Percentiles rank a stretch among this genome's conserved stretches.
phyloP scores from a whole-genome alignment of 495 filamentous ascomycete species.

The Neurospora africana region DNA sequence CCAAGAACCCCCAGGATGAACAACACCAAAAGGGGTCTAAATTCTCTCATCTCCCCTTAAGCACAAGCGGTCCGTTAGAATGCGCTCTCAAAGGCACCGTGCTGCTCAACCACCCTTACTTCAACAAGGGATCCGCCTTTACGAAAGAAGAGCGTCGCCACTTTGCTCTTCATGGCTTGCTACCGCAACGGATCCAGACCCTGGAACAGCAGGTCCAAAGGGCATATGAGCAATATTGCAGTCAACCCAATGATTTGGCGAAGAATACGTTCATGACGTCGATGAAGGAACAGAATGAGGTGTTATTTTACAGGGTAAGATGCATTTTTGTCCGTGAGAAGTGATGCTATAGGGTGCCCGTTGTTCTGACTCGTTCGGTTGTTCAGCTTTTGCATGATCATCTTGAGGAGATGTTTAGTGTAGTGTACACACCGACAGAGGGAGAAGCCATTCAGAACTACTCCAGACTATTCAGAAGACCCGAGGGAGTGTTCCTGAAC shows the following conservation, averaged over 20 bases:
- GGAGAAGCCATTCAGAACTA: conserved; percentile 86
- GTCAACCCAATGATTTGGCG: conserved; percentile 47
- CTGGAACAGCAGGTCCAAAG: conserved; percentile 70
- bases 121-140: conserved; percentile 81
- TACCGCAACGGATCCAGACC: conserved; percentile 64
- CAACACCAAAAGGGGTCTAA: conserved; percentile 26
- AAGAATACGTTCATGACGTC: conserved; percentile 84
- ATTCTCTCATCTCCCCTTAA: conserved; percentile 52
- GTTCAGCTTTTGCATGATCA: conserved; percentile 34
- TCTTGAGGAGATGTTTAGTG: conserved; percentile 68
- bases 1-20: neutral
- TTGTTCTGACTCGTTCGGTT: neutral
- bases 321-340: neutral
- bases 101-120: conserved; percentile 57
- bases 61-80: conserved; percentile 51
- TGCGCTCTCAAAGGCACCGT: conserved; percentile 49
- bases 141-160: conserved; percentile 52
- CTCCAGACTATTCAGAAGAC: conserved; percentile 64
- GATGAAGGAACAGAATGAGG: conserved; percentile 76
- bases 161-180: conserved; percentile 61
- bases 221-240: conserved; percentile 70
- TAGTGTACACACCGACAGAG: conserved; percentile 88
- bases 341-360: neutral
- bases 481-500: conserved; percentile 57
- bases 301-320: conserved; percentile 58